A percentile compares a stretch with the other conserved stretches of the same genome.
Conservation (phyloP, 179 eudicot species). For the Beta lomatogona region DNA sequence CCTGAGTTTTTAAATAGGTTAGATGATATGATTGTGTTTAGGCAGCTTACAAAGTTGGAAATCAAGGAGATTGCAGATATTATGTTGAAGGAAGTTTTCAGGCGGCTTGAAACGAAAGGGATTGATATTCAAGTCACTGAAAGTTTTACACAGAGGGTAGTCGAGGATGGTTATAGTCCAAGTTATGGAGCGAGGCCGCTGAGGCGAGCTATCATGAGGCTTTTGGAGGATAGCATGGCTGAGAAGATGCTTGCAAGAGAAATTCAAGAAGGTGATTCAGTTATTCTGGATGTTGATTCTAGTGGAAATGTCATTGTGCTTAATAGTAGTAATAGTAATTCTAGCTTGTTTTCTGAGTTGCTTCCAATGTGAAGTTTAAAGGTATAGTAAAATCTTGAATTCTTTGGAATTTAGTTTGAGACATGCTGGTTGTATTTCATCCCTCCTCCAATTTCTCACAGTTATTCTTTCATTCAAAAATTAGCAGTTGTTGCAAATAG, state of each 20-base stretch:
- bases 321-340: constrained; percentile 35
- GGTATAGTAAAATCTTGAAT: not conserved
- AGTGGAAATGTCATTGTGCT: constrained; percentile 51
- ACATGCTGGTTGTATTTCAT: not conserved
- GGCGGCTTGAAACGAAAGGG: constrained; percentile 60
- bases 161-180: constrained; percentile 83
- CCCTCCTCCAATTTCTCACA: not conserved
- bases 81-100: constrained; percentile 87
- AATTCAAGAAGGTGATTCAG: constrained; percentile 87
- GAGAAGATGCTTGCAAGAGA: constrained; percentile 87
- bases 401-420: not conserved
- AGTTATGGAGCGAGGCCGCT: constrained; percentile 95
- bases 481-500: not conserved
- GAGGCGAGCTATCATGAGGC: constrained; percentile 92
- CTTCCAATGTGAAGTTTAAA: constrained; percentile 6
- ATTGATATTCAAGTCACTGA: constrained; percentile 78
- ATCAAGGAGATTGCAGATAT: constrained; percentile 93
- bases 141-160: constrained; percentile 67
- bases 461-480: not conserved
- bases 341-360: not conserved
- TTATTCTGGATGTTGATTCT: constrained; percentile 52
- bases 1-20: constrained; percentile 91
- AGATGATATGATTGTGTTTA: constrained; percentile 89
- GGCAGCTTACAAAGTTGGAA: constrained; percentile 83
- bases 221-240: constrained; percentile 92